A percentile compares a stretch with the other conserved stretches of the same genome.
These are phyloP conservation scores for Yarrowia sp. DNA, from an alignment of 805 yeast genomes.

Conservation along the genomic window DNA sequence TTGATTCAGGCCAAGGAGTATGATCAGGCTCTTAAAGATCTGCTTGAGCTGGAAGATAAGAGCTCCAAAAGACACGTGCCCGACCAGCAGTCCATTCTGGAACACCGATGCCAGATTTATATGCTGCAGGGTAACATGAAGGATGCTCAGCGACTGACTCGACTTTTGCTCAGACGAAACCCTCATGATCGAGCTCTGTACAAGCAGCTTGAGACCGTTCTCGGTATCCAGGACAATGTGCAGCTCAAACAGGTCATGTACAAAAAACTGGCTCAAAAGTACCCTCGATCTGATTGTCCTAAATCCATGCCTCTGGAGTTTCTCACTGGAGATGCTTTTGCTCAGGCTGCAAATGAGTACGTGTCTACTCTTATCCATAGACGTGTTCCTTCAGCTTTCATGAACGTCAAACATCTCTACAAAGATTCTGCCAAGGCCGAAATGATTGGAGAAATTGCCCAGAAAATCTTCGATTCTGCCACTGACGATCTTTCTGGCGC, in stretches of 20 bases:
- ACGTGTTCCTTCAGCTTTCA: slow-evolving; percentile 89
- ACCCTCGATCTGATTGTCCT: slow-evolving; percentile 83
- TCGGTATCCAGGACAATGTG: slow-evolving; percentile 54
- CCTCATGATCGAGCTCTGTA: slow-evolving; percentile 77
- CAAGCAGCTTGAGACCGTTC: slow-evolving; percentile 59
- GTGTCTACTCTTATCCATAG: slow-evolving; percentile 60
- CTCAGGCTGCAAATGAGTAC: slow-evolving; percentile 51
- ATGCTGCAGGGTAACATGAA: slow-evolving; percentile 53
- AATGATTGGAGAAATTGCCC: slow-evolving; percentile 54
- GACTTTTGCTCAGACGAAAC: slow-evolving; percentile 74
- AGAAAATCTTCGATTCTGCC: slow-evolving; percentile 44
- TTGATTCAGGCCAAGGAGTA: slow-evolving; percentile 51
- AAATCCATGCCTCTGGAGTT: slow-evolving; percentile 65
- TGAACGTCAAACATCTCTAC: slow-evolving; percentile 79
- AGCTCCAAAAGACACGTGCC: slow-evolving; percentile 54
- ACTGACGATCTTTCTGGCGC: slow-evolving; percentile 11
- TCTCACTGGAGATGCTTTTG: slow-evolving; percentile 48
- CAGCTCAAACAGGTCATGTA: slow-evolving; percentile 55
- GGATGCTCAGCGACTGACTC: slow-evolving; percentile 67
- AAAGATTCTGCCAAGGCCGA: slow-evolving; percentile 44
- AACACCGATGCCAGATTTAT: slow-evolving; percentile 64
- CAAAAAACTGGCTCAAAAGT: slow-evolving; percentile 60
- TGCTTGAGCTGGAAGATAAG: slow-evolving; percentile 38
- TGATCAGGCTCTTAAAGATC: slow-evolving; percentile 5
- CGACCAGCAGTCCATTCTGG: slow-evolving; percentile 55